Conservation (phyloP, 306 rosid genomes). For the Trifolium fragiferum region DNA sequence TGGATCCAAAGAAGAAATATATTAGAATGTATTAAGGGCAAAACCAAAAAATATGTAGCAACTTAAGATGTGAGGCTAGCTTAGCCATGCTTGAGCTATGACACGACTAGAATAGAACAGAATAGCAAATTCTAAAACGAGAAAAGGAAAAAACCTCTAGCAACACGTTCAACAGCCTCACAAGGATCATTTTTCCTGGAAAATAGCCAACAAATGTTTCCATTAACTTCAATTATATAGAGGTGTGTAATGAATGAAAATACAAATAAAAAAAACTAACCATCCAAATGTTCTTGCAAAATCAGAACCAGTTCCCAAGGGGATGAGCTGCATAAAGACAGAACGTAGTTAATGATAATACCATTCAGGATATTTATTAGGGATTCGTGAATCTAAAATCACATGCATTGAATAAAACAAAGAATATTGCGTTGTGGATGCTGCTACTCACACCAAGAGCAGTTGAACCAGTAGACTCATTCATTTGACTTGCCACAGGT, state of each 20-base stretch:
- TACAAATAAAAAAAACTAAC: constrained; percentile 47
- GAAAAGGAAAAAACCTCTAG: constrained; percentile 57
- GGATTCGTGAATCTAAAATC: constrained; percentile 32
- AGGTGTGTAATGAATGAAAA: constrained; percentile 33
- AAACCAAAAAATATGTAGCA: constrained; percentile 28
- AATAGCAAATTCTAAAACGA: constrained; percentile 22
- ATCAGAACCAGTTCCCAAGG: constrained; percentile 96
- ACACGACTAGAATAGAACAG: neutral
- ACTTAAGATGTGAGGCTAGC: constrained; percentile 25
- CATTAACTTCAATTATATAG: constrained; percentile 38
- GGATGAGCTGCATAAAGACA: constrained; percentile 76
- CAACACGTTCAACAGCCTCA: constrained; percentile 85
- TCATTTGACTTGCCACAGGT: constrained; percentile 65
- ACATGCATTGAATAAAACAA: constrained; percentile 16
- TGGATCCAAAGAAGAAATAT: constrained; percentile 38
- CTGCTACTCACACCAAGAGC: constrained; percentile 90
- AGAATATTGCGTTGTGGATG: constrained; percentile 30
- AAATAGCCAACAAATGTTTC: constrained; percentile 32
- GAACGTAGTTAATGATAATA: constrained; percentile 40
- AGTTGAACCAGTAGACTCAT: constrained; percentile 66
- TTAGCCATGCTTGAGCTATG: constrained; percentile 19
- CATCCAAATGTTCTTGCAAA: constrained; percentile 90
- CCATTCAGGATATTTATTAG: constrained; percentile 34
- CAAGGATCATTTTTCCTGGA: constrained; percentile 83
- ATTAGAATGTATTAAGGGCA: constrained; percentile 36